Evolutionary conservation across 2,329 filamentous ascomycete genomes (phyloP).

Genomic region (Fusarium sororula): DNA sequence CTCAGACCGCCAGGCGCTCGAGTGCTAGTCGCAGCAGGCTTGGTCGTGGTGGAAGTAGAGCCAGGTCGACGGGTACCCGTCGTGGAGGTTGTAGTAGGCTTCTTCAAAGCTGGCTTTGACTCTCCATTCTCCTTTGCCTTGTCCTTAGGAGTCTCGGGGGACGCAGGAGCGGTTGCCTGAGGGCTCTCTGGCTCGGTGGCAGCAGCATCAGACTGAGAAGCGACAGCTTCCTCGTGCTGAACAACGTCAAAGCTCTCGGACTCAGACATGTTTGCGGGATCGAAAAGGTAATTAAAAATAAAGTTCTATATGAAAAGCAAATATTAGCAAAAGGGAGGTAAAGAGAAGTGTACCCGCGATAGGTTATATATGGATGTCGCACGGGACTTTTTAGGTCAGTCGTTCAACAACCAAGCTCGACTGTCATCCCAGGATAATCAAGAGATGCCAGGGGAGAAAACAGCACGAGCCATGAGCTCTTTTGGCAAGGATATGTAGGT

Average conservation of each 20-base stretch:
- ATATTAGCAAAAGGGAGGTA: slow-evolving; percentile 3
- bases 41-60: slow-evolving; percentile 36
- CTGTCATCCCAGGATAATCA: slow-evolving; percentile 4
- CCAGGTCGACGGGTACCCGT: slow-evolving; percentile 34
- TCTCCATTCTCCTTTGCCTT: slow-evolving; percentile 45
- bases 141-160: slow-evolving; percentile 48
- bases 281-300: slow-evolving; percentile 25
- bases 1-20: slow-evolving; percentile 53
- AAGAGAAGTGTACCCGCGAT: not conserved
- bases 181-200: slow-evolving; percentile 41
- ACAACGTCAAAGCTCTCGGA: slow-evolving; percentile 57
- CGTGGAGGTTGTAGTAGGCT: slow-evolving; percentile 46
- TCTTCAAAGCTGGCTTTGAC: slow-evolving; percentile 48
- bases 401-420: slow-evolving; percentile 18
- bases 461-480: slow-evolving; percentile 4
- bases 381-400: not conserved
- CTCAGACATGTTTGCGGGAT: slow-evolving; percentile 55
- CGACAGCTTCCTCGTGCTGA: slow-evolving; percentile 53
- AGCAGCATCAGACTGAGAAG: slow-evolving; percentile 44
- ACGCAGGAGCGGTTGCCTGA: slow-evolving; percentile 43
- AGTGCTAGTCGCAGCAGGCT: slow-evolving; percentile 44
- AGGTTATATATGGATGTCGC: slow-evolving; percentile 8
- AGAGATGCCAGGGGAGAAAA: slow-evolving; percentile 2
- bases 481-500: slow-evolving; percentile 9
- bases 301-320: slow-evolving; percentile 3